Base-by-base conservation (phyloP, 768 basidiomycete species). In the Russula lepida region DNA sequence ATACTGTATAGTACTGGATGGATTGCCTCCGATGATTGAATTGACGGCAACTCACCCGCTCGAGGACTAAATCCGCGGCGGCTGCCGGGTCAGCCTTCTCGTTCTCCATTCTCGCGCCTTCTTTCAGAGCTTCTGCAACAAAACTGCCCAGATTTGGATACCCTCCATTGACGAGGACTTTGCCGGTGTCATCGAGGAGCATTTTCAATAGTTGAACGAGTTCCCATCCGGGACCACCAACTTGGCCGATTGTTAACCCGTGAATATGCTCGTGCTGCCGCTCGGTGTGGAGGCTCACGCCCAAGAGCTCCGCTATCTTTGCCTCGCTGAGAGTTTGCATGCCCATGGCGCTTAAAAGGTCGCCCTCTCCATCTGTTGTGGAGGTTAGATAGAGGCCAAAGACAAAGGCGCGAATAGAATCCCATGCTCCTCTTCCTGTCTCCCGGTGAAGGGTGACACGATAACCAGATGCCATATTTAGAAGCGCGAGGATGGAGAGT, bases 391-490 rank as follows among this genome's bases (percentile, higher is more conserved):
- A 91, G 64, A 91, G 73, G 15, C 84, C 80, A 67, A 92, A 83
- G 32, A 82, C 77, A 54, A 95, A 79, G 3, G 84, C 85, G 54
- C 87, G 81, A 68, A 93, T 88, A 58, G 82, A 84, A 71, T 94
- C 89, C 81, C 85, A 92, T 63, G 90, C 89, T 23, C 92, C 91
- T 44, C 89, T 83, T 15, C 85, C 83, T 3, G 86, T 86, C 58
- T 83, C 81, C 15, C 74, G 72, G 71, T 89, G 90, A 41, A 95
- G 78, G 5, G 86, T 82, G 5, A 78, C 76, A 27, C 89, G 86
- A 71, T 89, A 94, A 37, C 88, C 89, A 1, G 88, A 89, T 5
- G 81, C 88, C 70, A 94, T 90, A 71, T 93, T 93, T 35, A 95
- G 78, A 17, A 93, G 77, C 2, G 85, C 83, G 44, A 93, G 81